A percentile compares a stretch with the other conserved stretches of the same genome.
Conservation (phyloP, 805 yeast genomes). For the Candida schatavii region DNA sequence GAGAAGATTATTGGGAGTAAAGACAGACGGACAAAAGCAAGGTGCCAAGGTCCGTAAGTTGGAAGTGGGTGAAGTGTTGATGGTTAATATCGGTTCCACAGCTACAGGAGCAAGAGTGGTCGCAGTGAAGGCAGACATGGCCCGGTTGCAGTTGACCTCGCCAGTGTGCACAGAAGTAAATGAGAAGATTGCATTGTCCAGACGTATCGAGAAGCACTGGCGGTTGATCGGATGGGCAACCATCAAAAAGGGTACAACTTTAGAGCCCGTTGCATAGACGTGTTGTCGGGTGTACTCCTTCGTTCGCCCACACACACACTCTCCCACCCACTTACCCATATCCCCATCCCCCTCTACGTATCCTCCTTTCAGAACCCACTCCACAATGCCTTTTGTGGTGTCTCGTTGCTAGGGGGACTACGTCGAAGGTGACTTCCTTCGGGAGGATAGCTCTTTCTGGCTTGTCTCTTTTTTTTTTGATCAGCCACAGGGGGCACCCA, state of each 20-base stretch:
- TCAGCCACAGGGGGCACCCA: no score
- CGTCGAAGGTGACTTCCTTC: no score
- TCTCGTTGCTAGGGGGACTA: no score
- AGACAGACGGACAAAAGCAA: slow-evolving; percentile 95
- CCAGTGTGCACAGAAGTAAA: slow-evolving; percentile 99
- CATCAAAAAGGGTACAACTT: slow-evolving; percentile 87
- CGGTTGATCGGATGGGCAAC: slow-evolving; percentile 99
- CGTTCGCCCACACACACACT: background rate
- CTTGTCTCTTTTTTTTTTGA: no score
- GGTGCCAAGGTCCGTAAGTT: slow-evolving; percentile 92
- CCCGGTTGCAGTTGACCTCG: slow-evolving; percentile 90
- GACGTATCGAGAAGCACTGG: slow-evolving; percentile 99
- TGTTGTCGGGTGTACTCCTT: no score
- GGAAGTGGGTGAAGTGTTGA: slow-evolving; percentile 90
- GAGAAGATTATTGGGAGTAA: slow-evolving; percentile 96
- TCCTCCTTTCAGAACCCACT: no score
- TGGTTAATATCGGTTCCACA: slow-evolving; percentile 99
- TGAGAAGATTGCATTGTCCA: slow-evolving; percentile 96
- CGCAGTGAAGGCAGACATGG: slow-evolving; percentile 99
- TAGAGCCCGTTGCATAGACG: slow-evolving; percentile 65
- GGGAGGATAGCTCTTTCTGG: no score
- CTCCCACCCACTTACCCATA: background rate
- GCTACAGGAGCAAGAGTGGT: slow-evolving; percentile 99
- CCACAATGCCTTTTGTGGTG: no score
- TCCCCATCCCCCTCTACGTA: background rate